Base-by-base conservation (phyloP, 164 flowering plant genomes). In the Malania oleifera region DNA sequence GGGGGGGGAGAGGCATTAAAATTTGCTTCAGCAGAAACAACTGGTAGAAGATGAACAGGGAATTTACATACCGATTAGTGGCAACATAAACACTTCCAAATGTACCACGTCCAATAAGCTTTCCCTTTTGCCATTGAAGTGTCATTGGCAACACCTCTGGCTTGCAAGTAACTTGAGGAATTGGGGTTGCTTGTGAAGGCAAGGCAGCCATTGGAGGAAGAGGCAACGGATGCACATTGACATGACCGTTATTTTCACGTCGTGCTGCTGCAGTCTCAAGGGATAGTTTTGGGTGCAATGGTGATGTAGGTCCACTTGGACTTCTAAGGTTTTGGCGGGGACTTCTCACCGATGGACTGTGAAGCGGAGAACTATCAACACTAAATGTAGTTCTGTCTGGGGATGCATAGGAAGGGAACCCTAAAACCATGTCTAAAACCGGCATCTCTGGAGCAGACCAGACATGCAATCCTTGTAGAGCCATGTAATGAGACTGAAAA, bases 91-190 rank as follows among this genome's bases (percentile, higher is more conserved):
- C 98, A 70, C 85, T 82, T 65, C 98, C 98, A 78, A 87, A 92
- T 18, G 98, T 89, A 40, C 98, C 98, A 52, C 93, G 84, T 5
- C 98, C 98, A 76, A 92, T 89, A 45, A 83, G 93, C 81, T 86
- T 87, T 57, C 95, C 96, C 59, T 92, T 92, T 49, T 80, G 79
- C 98, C 98, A 92, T 48, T 79, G 81, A 50, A 67, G 53, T 20
- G 69, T 71, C 66, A 72, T 65, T n/a, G 81, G 73, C 61, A 64
- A 50, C 9, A 64, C 11, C 54, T 83, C 86, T 17, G 77, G 64
- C 64, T 67, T 82, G 25, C 61, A 23, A 26, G 60, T 47, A 49
- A 54, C 55, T 60, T 70, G 84, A 55, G 75, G 74, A 64, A 57
- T 39, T n/a, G 74, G 67, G 68, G 67, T 8, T 40, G 79, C 45